These are phyloP conservation scores for Corrigiola litoralis DNA, from an alignment of 179 eudicot genomes.

Conservation along the genomic window DNA sequence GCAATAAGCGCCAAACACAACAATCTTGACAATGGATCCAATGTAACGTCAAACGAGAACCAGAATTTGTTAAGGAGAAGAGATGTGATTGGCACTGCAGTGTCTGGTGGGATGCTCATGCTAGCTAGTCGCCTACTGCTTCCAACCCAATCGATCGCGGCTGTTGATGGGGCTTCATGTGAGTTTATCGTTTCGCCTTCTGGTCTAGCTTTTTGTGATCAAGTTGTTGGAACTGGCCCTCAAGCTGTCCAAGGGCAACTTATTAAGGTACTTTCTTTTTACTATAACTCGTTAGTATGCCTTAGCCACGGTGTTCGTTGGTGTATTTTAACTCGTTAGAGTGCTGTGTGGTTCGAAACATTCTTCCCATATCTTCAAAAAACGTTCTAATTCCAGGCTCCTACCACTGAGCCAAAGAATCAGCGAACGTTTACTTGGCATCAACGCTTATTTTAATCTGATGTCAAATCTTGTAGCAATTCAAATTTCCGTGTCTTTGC, in stretches of 20 bases:
- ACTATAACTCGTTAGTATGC: not conserved
- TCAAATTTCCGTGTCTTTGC: no score
- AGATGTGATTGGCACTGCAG: constrained; percentile 4
- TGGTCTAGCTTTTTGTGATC: constrained; percentile 76
- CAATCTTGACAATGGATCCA: not conserved
- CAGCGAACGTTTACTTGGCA: no score
- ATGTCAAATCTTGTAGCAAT: no score
- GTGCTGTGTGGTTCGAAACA: no score
- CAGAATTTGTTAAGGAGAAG: constrained; percentile 15
- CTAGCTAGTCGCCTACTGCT: not conserved
- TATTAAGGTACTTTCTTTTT: constrained; percentile 45
- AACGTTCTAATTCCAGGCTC: no score
- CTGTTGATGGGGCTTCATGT: constrained; percentile 31
- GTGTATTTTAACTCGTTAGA: no score
- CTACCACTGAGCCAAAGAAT: no score
- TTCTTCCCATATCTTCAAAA: no score
- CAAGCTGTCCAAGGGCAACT: constrained; percentile 61
- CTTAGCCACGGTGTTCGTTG: no score
- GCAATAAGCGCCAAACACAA: no score
- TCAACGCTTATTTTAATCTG: no score
- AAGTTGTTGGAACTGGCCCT: constrained; percentile 52
- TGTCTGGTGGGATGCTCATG: not conserved
- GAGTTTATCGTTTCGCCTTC: constrained; percentile 56
- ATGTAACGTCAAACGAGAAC: no score
- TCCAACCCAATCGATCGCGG: constrained; percentile 4